Conservation (phyloP, 2,329 filamentous ascomycete genomes). For the Verruconis gallopava region DNA sequence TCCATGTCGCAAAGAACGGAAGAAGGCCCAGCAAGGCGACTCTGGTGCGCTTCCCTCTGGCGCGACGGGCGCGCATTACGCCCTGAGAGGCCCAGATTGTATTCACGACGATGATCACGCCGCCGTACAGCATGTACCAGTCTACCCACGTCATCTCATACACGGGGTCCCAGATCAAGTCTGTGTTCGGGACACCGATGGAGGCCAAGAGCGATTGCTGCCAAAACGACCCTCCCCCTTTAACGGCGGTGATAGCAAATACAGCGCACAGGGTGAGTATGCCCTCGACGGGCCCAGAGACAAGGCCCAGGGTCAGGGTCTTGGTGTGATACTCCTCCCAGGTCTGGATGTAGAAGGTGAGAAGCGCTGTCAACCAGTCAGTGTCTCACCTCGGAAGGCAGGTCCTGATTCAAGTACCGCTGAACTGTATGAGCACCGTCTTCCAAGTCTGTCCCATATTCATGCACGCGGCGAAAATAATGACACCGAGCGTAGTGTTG, state of each 20-base stretch:
- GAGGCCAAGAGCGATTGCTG: slow-evolving; percentile 65
- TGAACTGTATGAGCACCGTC: slow-evolving; percentile 73
- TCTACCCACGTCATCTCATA: slow-evolving; percentile 80
- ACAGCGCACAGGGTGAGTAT: slow-evolving; percentile 72
- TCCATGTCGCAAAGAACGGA: slow-evolving; percentile 71
- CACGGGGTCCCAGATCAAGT: slow-evolving; percentile 53
- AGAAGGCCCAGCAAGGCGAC: slow-evolving; percentile 69
- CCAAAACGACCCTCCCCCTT: slow-evolving; percentile 90
- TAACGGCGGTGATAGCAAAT: slow-evolving; percentile 69
- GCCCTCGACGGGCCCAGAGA: slow-evolving; percentile 92
- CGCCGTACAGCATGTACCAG: slow-evolving; percentile 84
- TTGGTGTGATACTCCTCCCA: slow-evolving; percentile 99
- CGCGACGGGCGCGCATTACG: slow-evolving; percentile 68
- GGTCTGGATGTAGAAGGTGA: slow-evolving; percentile 98
- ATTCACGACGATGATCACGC: slow-evolving; percentile 70
- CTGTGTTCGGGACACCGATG: slow-evolving; percentile 51
- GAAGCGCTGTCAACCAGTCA: slow-evolving; percentile 43
- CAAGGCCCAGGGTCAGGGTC: slow-evolving; percentile 77
- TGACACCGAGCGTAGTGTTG: slow-evolving; percentile 86
- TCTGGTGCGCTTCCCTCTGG: slow-evolving; percentile 57
- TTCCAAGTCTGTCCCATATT: slow-evolving; percentile 89
- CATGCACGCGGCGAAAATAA: slow-evolving; percentile 84
- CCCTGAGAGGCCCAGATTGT: slow-evolving; percentile 66
- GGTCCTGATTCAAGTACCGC: slow-evolving; percentile 41
- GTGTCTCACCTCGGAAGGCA: not conserved